These are phyloP conservation scores for Solanum ossicruentum DNA, from an alignment of 257 asterid genomes.

Conservation along the genomic window DNA sequence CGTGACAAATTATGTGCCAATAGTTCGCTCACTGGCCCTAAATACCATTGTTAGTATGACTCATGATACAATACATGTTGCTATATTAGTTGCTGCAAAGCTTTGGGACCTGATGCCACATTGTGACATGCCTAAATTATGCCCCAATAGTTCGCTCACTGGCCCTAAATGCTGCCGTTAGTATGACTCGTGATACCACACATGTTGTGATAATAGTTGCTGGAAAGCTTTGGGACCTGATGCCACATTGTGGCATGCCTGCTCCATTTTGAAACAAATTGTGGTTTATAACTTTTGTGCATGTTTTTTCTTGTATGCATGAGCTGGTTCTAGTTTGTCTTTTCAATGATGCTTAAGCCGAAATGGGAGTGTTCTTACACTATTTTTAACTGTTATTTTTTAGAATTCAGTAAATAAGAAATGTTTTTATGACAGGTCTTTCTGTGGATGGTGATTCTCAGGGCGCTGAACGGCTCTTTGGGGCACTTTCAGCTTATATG, in stretches of 20 bases:
- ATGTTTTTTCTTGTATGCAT: not conserved
- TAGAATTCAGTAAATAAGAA: not conserved
- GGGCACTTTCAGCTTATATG: conserved; percentile 91
- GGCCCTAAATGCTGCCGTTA: not conserved
- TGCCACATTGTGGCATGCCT: not conserved
- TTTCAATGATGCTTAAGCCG: not conserved
- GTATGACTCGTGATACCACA: not conserved
- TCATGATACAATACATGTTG: not conserved
- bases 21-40: not conserved
- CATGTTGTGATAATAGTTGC: not conserved
- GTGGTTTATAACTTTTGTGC: not conserved
- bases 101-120: not conserved
- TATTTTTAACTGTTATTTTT: not conserved
- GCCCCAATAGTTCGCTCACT: not conserved
- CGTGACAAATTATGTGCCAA: not conserved
- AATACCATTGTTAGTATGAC: not conserved
- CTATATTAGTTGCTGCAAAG: not conserved
- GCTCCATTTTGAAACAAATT: not conserved
- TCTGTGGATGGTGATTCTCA: conserved; percentile 77
- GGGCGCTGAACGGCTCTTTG: conserved; percentile 77
- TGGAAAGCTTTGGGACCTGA: not conserved
- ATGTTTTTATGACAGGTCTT: conserved; percentile 18
- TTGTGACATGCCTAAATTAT: not conserved
- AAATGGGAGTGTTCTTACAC: not conserved
- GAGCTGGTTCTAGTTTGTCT: not conserved